These are phyloP conservation scores for Theileria annulata DNA, from an alignment of 169 alveolate genomes.

Conservation along the genomic window DNA sequence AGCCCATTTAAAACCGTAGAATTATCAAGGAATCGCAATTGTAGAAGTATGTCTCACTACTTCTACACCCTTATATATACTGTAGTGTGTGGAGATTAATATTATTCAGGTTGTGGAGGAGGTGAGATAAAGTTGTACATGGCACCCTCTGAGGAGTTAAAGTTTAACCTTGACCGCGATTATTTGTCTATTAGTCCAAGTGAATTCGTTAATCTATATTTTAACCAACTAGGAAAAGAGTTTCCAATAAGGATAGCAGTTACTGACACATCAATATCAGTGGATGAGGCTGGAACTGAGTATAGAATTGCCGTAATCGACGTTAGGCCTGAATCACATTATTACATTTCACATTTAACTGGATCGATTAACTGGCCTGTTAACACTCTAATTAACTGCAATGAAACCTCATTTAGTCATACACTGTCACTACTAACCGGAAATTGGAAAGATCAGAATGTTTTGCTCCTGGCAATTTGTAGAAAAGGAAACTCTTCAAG, in stretches of 20 bases:
- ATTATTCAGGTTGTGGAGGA: slow-evolving; percentile 12
- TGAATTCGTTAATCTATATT: slow-evolving; percentile 34
- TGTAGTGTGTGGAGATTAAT: not conserved
- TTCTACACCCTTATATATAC: not conserved
- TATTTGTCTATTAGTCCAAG: slow-evolving; percentile 31
- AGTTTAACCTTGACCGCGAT: slow-evolving; percentile 41
- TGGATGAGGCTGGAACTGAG: slow-evolving; percentile 43
- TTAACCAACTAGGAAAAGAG: slow-evolving; percentile 24
- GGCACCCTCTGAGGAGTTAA: slow-evolving; percentile 14
- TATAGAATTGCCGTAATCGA: slow-evolving; percentile 45
- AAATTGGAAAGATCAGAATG: not conserved
- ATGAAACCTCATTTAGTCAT: not conserved
- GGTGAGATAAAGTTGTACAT: slow-evolving; percentile 11
- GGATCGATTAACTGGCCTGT: slow-evolving; percentile 50
- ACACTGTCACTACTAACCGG: not conserved
- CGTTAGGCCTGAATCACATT: slow-evolving; percentile 53
- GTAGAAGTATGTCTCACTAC: slow-evolving; percentile 21
- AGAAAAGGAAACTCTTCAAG: slow-evolving; percentile 53
- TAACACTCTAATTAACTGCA: slow-evolving; percentile 23
- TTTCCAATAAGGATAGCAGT: not conserved
- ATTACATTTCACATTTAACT: slow-evolving; percentile 35
- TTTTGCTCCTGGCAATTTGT: slow-evolving; percentile 32
- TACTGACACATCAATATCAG: not conserved
- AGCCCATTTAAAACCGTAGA: slow-evolving; percentile 70
- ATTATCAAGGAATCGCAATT: slow-evolving; percentile 44